Evolutionary conservation across 371 early-diverging fungal species (phyloP).

Genomic region (Gilbertella persicaria): DNA sequence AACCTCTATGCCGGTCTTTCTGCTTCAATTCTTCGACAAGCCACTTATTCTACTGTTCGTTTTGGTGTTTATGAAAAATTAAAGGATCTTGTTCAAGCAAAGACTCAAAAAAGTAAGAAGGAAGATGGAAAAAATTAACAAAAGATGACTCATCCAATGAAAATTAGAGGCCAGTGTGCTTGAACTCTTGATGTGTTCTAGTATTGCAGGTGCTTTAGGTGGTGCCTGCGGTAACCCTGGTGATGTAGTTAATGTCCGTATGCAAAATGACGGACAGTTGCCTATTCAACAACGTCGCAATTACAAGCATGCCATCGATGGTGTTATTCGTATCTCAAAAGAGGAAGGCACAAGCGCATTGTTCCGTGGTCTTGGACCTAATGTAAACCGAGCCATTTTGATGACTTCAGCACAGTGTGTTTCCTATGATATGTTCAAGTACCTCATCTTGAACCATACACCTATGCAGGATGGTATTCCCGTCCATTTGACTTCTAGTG

Average conservation of each 20-base stretch:
- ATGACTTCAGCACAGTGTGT: slow-evolving; percentile 80
- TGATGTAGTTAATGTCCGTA: slow-evolving; percentile 81
- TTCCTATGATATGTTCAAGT: slow-evolving; percentile 75
- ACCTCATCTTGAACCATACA: slow-evolving; percentile 55
- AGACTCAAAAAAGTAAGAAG: slow-evolving; percentile 51
- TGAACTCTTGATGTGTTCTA: slow-evolving; percentile 62
- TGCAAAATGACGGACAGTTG: slow-evolving; percentile 85
- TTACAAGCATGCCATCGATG: slow-evolving; percentile 79
- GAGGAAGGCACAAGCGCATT: slow-evolving; percentile 70
- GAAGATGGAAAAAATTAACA: slow-evolving; percentile 1
- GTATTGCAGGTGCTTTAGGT: slow-evolving; percentile 75
- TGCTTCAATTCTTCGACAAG: slow-evolving; percentile 75
- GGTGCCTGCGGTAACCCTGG: slow-evolving; percentile 85
- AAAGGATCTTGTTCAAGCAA: slow-evolving; percentile 47
- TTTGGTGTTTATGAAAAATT: slow-evolving; percentile 77
- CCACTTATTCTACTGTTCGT: slow-evolving; percentile 79
- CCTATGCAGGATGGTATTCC: slow-evolving; percentile 64
- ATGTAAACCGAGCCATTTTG: slow-evolving; percentile 73
- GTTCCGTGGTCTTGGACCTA: slow-evolving; percentile 76
- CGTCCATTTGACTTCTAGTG: slow-evolving; percentile 76
- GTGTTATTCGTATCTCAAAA: slow-evolving; percentile 62
- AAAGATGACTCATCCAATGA: slow-evolving; percentile 25
- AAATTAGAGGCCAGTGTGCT: slow-evolving; percentile 14
- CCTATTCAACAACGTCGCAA: slow-evolving; percentile 65
- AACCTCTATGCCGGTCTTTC: slow-evolving; percentile 73